phyloP scores from a whole-genome alignment of 139 green algal species.

The Chlamydomonas applanata region DNA sequence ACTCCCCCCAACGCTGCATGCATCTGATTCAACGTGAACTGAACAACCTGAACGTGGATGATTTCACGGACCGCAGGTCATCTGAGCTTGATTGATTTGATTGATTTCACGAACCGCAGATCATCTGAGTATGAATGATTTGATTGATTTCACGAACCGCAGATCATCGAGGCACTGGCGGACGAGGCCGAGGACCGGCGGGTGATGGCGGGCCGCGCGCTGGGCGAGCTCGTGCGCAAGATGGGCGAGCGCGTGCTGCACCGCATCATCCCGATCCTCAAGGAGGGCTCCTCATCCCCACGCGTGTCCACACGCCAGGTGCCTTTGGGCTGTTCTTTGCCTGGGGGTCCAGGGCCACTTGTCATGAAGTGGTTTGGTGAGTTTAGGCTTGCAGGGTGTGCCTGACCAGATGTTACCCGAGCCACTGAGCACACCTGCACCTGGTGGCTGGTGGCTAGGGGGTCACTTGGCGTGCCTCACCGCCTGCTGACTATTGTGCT shows the following conservation, averaged over 20 bases:
- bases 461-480: too few species aligned
- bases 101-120: too few species aligned
- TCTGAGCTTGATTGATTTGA: too few species aligned
- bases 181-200: constrained; percentile 40
- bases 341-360: neutral
- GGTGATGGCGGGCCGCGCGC: constrained; percentile 63
- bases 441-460: too few species aligned
- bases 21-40: too few species aligned
- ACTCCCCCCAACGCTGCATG: too few species aligned
- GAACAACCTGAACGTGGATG: too few species aligned
- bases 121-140: too few species aligned
- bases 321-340: neutral
- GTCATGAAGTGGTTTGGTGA: too few species aligned
- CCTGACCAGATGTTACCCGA: neutral
- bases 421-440: neutral
- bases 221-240: constrained; percentile 94
- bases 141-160: neutral
- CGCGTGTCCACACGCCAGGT: constrained; percentile 15
- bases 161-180: constrained; percentile 76
- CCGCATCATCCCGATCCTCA: constrained; percentile 90
- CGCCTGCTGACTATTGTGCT: too few species aligned
- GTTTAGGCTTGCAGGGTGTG: too few species aligned
- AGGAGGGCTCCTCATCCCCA: constrained; percentile 55
- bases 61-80: too few species aligned
- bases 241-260: constrained; percentile 92